A percentile compares a stretch with the other conserved stretches of the same genome.
phyloP scores from a whole-genome alignment of 768 basidiomycete genomes.

The Pilatotrama ljubarskyi region DNA sequence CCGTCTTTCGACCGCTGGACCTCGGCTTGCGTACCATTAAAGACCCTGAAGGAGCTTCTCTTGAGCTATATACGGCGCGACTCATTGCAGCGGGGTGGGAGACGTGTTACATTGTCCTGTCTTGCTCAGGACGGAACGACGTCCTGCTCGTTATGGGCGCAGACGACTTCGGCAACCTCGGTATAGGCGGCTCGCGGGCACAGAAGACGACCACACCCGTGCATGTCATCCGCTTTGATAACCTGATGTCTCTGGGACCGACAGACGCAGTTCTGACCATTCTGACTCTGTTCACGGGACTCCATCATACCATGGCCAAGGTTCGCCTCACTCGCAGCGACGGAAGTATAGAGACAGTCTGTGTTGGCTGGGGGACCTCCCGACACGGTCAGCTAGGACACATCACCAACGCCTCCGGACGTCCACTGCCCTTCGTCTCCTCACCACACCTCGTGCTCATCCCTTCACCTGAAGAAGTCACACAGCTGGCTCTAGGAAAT shows the following conservation, averaged over 20 bases:
- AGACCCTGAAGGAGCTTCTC: conserved; percentile 25
- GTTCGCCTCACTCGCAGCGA: conserved; percentile 34
- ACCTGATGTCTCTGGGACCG: conserved; percentile 12
- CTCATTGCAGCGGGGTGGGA: conserved; percentile 78
- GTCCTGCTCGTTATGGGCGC: conserved; percentile 77
- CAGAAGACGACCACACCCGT: conserved; percentile 23
- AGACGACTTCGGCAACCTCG: conserved; percentile 83
- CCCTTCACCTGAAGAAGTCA: not conserved
- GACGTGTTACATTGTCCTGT: conserved; percentile 73
- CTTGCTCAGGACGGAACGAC: conserved; percentile 43
- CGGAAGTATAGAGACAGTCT: conserved; percentile 25
- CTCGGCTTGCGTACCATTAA: conserved; percentile 35
- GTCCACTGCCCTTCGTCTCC: conserved; percentile 33
- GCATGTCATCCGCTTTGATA: conserved; percentile 43
- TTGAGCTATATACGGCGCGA: conserved; percentile 46
- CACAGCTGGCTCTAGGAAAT: conserved; percentile 46
- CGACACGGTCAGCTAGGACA: conserved; percentile 84
- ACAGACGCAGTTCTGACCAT: not conserved
- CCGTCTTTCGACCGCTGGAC: conserved; percentile 51
- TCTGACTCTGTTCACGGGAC: conserved; percentile 52
- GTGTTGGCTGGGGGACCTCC: conserved; percentile 82
- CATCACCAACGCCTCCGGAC: conserved; percentile 23
- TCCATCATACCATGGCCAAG: conserved; percentile 66
- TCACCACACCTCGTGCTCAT: conserved; percentile 38
- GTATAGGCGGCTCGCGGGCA: conserved; percentile 41